Evolutionary conservation across 2,329 filamentous ascomycete species (phyloP), one percentile per base, ranked within the genome.

Genomic region (Aureobasidium lini): DNA sequence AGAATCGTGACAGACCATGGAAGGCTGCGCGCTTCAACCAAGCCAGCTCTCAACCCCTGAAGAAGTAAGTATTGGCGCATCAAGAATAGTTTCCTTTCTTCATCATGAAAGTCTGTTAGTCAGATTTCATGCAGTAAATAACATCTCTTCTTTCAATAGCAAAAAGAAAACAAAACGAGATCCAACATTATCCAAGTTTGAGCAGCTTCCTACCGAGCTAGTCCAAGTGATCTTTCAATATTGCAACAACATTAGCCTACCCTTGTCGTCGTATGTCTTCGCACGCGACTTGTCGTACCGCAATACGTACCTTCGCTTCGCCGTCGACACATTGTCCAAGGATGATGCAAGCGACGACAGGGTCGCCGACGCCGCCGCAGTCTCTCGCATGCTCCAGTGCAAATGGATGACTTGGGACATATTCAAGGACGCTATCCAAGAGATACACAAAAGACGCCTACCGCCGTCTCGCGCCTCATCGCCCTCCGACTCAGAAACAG

Each of bases 121-220:
- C 53, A 57, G 52, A 44, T 49, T 39, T 59, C 57, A 59, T 59
- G 48, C 50, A 48, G 48, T 60, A 39, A 60, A 54, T 60, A 60
- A 60, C 49, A 40, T 31, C 16, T 60, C 15, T 44, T 44, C 31
- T 46, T 46, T 18, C 23, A 43, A 56, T 53, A 60, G 39, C 53
- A 58, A 42, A 39, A 57, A 42, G 16, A 46, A 47, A 37, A 52
- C 54, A 46, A 57, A 57, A 31, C 52, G 44, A 46, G 34, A 44
- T 18, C 47, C 36, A 34, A 57, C 61, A 1, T 48, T 69, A 28
- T 65, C 69, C 48, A 46, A 56, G n/a, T 60, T 73, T 34, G 70
- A 73, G 52, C 61, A 66, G 42, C 58, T 72, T 23, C 71, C 71
- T n/a, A 65, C 66, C 6, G 71, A 73, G 57, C 65, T 73, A 13